Base-by-base conservation (phyloP, 2,329 filamentous ascomycete genomes). In the Pseudogymnoascus sp. region DNA sequence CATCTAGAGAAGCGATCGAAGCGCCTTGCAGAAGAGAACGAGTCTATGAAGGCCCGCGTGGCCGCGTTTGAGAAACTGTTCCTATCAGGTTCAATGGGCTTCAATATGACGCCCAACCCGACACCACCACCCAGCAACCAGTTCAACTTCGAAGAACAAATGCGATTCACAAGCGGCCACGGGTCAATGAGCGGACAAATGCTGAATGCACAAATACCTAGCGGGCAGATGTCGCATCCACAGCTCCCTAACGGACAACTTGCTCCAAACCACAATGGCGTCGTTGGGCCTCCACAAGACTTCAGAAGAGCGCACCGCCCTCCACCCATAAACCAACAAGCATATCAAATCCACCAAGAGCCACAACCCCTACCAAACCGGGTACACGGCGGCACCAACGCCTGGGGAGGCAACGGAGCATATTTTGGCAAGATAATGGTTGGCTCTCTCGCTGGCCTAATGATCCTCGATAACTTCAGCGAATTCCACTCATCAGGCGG, bases 1-100 rank as follows among this genome's bases (percentile, higher is more conserved):
- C 92, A 97, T 75, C 78, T 97, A 1, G 93, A 97, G 75, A 95
- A 95, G 77, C 86, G 92, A 11, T 96, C 96, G 70, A 89, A 86
- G 67, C 85, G 89, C 5, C 78, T 97, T 8, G 79, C 87, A 61
- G 91, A 96, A 53, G 92, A 97, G 73, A 92, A 96, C 71, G 81
- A 78, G 31, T 84, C 84, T 12, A 84, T 96, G 77, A 92, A 93
- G 74, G 85, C 86, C 53, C 85, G 91, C 31, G 84, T 97, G 38
- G 84, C 87, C 37, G 85, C 85, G 0, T 88, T 88, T 64, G 86
- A 88, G 62, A 93, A 94, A 72, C 81, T 95, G 14, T 91, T 95
- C 73, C 90, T 87, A 77, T 82, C 84, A 18, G 84, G 88, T 64
- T 90, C 92, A 44, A 91, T 87, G 78, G 71, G 70, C 8, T 69